phyloP scores from a whole-genome alignment of 1,284 basidiomycete species.

The Cryptococcus sp. region DNA sequence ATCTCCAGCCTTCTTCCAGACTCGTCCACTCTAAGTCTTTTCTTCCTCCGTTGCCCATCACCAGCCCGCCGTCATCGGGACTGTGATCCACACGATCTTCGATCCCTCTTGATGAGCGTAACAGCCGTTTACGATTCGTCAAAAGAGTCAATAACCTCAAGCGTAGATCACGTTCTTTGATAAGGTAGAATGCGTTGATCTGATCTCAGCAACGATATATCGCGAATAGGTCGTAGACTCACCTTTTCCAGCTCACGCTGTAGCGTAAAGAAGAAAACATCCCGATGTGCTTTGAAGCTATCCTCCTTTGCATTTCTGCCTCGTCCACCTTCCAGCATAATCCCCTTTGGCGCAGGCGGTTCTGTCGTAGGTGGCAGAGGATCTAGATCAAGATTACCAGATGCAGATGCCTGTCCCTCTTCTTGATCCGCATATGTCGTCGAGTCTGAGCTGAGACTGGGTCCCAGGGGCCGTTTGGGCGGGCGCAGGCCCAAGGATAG shows the following conservation, averaged over 20 bases:
- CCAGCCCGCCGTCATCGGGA: slow-evolving; percentile 13
- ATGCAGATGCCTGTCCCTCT: background rate
- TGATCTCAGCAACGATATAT: slow-evolving; percentile 39
- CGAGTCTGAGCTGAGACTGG: slow-evolving; percentile 1
- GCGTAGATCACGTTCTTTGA: slow-evolving; percentile 94
- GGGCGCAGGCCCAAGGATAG: slow-evolving; percentile 79
- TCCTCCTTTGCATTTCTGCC: slow-evolving; percentile 33
- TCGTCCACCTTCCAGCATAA: slow-evolving; percentile 14
- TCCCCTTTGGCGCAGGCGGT: slow-evolving; percentile 34
- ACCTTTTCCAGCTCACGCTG: slow-evolving; percentile 98
- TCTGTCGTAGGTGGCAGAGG: slow-evolving; percentile 44
- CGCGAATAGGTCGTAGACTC: slow-evolving; percentile 6
- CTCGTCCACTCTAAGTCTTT: slow-evolving; percentile 79
- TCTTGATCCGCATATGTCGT: too few species aligned
- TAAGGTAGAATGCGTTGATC: slow-evolving; percentile 99
- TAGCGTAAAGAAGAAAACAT: slow-evolving; percentile 98
- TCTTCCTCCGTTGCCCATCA: slow-evolving; percentile 56
- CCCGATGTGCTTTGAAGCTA: slow-evolving; percentile 86
- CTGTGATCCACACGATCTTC: slow-evolving; percentile 15
- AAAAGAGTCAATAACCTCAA: slow-evolving; percentile 86
- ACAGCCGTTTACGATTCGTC: slow-evolving; percentile 73
- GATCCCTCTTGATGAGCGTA: slow-evolving; percentile 20
- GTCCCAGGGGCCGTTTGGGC: slow-evolving; percentile 51
- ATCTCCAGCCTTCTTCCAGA: slow-evolving; percentile 91
- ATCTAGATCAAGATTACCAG: slow-evolving; percentile 28